Evolutionary conservation across 1,284 basidiomycete species (phyloP).

Genomic region (Prillingera fragicola): DNA sequence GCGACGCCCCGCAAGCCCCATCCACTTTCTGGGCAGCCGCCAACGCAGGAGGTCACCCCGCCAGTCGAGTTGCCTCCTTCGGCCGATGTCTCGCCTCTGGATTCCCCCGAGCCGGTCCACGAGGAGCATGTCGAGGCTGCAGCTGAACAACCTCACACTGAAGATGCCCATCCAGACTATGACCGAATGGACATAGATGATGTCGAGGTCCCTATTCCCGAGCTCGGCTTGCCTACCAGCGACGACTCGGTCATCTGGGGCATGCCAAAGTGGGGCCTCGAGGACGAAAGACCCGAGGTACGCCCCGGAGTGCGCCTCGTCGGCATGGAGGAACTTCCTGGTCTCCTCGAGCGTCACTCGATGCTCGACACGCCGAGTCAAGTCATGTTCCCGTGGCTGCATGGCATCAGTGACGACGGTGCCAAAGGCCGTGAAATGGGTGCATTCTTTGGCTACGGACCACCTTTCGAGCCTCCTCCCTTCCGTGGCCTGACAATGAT

Average conservation of each 20-base stretch:
- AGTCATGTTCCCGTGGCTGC: constrained; percentile 48
- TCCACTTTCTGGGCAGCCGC: not conserved
- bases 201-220: constrained; percentile 14
- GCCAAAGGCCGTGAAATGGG: constrained; percentile 42
- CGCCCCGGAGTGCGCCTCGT: constrained; percentile 41
- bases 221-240: constrained; percentile 13
- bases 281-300: constrained; percentile 38
- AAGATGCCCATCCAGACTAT: not conserved
- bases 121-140: constrained; percentile 1
- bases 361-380: constrained; percentile 44
- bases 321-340: constrained; percentile 40
- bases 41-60: not conserved
- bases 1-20: constrained; percentile 17
- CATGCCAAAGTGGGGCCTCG: constrained; percentile 45
- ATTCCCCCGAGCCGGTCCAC: not conserved
- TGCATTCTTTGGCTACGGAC: constrained; percentile 43
- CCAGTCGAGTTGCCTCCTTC: constrained; percentile 5
- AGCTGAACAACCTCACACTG: not conserved
- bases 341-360: constrained; percentile 38
- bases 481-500: constrained; percentile 45
- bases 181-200: constrained; percentile 24
- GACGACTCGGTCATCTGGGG: constrained; percentile 36
- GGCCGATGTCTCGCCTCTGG: constrained; percentile 2
- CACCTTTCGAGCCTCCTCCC: constrained; percentile 44
- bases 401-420: constrained; percentile 47